Base-by-base conservation (phyloP, 2,329 filamentous ascomycete species). In the Mycosphaerella arachidis region DNA sequence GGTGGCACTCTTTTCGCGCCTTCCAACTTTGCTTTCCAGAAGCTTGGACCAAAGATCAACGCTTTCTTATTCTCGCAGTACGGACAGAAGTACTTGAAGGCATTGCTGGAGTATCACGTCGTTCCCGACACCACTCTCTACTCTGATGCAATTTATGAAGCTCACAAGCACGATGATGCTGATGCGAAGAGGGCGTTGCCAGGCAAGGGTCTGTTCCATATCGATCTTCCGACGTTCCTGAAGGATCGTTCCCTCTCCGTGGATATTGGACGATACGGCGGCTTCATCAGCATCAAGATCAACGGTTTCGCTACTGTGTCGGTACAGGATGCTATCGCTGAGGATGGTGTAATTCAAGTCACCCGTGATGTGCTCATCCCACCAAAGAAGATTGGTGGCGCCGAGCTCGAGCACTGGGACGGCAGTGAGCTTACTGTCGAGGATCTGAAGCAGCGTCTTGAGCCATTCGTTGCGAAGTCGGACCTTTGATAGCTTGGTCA, bases 1-100 rank as follows among this genome's bases (percentile, higher is more conserved):
- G 91, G 91, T 37, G 85, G 86, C 43, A 96, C 92, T 2, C 72
- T 94, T 62, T 95, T 96, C 69, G 89, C 89, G 0, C 92, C 92
- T 0, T 85, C 83, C 50, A 96, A 97, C 80, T 77, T 76, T 4
- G 92, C 92, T n/a, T 96, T 93, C 78, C 72, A 82, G 68, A 84
- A 84, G 65, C 86, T 97, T 0, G 91, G 91, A 0, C 82, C 84
- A 0, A 80, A 74, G 57, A 84, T 88, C 68, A 95, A 93, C 71
- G 89, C 86, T 24, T 97, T 96, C 81, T 80, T 97, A 4, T 97
- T 97, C 81, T 90, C 88, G 60, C 79, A 84, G 30, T 83, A 81
- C 55, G 92, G 92, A 1, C 79, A 82, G 64, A 87, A 87, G 73
- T 96, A 91, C 72, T 82, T 97, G 18, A 85, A 84, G 65, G 90